Conservation (phyloP, 257 asterid genomes). For the Solanum clarkiae region DNA sequence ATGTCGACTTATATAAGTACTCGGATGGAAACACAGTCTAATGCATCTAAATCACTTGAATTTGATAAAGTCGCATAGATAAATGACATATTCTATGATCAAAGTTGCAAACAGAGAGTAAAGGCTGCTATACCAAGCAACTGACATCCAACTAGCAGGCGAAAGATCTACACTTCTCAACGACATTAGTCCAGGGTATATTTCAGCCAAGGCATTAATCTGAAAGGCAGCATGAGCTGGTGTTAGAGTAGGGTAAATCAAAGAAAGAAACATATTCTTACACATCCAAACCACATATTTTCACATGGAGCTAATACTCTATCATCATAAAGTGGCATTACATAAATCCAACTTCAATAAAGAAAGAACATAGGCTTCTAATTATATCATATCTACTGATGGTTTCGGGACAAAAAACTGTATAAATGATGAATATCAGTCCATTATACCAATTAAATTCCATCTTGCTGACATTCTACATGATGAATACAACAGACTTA, state of each 20-base stretch:
- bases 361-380: background rate
- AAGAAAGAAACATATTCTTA: background rate
- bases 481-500: background rate
- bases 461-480: background rate
- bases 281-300: background rate
- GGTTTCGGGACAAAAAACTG: background rate
- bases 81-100: background rate
- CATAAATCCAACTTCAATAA: background rate
- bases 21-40: background rate
- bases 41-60: background rate
- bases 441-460: background rate
- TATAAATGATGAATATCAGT: background rate
- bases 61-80: background rate
- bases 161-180: conserved; percentile 47
- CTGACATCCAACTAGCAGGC: conserved; percentile 49
- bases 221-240: conserved; percentile 1
- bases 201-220: conserved; percentile 25
- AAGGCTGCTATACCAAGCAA: conserved; percentile 24
- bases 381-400: background rate
- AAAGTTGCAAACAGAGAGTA: background rate
- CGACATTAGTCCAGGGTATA: conserved; percentile 34
- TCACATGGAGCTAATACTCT: background rate
- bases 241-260: background rate
- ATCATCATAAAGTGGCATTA: background rate
- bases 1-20: background rate